phyloP scores from a whole-genome alignment of 2,329 filamentous ascomycete species.

The Shiraia sp. region DNA sequence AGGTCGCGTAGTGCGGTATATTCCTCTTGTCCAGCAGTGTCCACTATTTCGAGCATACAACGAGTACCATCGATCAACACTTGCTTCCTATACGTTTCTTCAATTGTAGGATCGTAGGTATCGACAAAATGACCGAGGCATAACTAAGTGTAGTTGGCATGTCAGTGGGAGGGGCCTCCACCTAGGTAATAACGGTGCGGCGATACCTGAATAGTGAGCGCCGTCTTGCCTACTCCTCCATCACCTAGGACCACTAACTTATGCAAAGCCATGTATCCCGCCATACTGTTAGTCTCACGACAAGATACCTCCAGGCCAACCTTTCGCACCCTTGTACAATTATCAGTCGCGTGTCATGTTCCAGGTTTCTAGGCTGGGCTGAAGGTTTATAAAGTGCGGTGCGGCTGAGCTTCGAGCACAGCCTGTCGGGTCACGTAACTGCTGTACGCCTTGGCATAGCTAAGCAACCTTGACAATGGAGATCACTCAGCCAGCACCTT shows the following conservation, averaged over 20 bases:
- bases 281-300: too few species aligned
- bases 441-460: too few species aligned
- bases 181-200: not conserved
- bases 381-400: too few species aligned
- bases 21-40: slow-evolving; percentile 97
- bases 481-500: too few species aligned
- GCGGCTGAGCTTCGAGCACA: too few species aligned
- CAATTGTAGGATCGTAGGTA: slow-evolving; percentile 74
- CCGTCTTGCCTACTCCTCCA: slow-evolving; percentile 92
- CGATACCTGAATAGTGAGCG: slow-evolving; percentile 85
- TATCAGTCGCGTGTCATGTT: too few species aligned
- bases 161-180: slow-evolving; percentile 2
- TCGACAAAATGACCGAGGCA: slow-evolving; percentile 98
- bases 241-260: slow-evolving; percentile 95
- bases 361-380: too few species aligned
- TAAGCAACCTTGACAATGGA: too few species aligned
- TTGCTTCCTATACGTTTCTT: slow-evolving; percentile 71
- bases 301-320: too few species aligned
- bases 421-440: too few species aligned
- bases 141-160: slow-evolving; percentile 61
- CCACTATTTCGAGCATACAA: slow-evolving; percentile 96
- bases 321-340: too few species aligned
- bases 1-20: slow-evolving; percentile 96
- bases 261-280: slow-evolving; percentile 93
- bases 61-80: slow-evolving; percentile 89